A percentile compares a stretch with the other conserved stretches of the same genome.
These are phyloP conservation scores for Ploettnerulaceae sp. DNA, from an alignment of 2,329 filamentous ascomycete genomes.

Conservation along the genomic window DNA sequence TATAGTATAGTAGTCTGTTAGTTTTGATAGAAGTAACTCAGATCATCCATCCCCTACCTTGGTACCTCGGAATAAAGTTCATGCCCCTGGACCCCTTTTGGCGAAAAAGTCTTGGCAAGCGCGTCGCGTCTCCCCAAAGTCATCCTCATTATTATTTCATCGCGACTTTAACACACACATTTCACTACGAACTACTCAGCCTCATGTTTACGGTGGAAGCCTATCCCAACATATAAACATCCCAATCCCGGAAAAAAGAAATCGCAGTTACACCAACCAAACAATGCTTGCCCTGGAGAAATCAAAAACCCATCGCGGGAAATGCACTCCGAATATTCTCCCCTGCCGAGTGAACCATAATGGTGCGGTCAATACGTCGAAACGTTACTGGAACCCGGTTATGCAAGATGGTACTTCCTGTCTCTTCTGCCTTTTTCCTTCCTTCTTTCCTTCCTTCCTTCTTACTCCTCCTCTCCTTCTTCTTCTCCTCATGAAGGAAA, in stretches of 20 bases:
- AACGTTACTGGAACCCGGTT: slow-evolving; percentile 66
- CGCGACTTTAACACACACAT: background rate
- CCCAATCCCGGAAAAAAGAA: background rate
- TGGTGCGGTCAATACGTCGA: slow-evolving; percentile 59
- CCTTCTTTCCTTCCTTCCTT: background rate
- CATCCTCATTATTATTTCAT: too few species aligned
- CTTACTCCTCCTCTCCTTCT: background rate
- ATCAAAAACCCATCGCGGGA: slow-evolving; percentile 25
- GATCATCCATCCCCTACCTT: too few species aligned
- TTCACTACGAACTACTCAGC: background rate
- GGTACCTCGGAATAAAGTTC: background rate
- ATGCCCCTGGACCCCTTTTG: background rate
- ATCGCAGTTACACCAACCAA: background rate
- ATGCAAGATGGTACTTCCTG: slow-evolving; percentile 38
- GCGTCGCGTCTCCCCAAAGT: too few species aligned
- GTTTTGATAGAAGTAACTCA: too few species aligned
- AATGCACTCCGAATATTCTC: slow-evolving; percentile 57
- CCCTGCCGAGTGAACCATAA: slow-evolving; percentile 78
- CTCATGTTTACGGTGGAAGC: too few species aligned
- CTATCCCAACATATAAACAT: background rate
- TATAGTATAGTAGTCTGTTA: too few species aligned
- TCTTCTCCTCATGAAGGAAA: background rate
- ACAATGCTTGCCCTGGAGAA: slow-evolving; percentile 31
- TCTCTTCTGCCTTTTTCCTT: background rate
- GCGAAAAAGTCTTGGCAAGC: slow-evolving; percentile 5